Percentiles rank a stretch among this genome's conserved stretches.
Conservation (phyloP, 495 filamentous ascomycete genomes). For the Rhypophila decipiens region DNA sequence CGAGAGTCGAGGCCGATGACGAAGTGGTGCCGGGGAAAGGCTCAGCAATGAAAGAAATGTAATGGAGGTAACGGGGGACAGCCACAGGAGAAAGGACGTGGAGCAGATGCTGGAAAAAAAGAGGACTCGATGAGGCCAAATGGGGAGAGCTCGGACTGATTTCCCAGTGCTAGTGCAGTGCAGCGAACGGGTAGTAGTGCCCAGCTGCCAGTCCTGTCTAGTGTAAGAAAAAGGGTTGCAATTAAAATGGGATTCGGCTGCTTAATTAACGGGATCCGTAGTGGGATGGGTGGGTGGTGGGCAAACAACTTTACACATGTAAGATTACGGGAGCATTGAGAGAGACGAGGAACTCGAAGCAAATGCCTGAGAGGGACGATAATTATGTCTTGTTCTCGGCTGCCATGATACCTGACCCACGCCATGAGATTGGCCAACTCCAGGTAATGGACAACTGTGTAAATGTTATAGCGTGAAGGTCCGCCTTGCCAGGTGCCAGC, state of each 20-base stretch:
- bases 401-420: no score
- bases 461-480: no score
- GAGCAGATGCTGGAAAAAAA: no score
- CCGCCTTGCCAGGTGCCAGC: no score
- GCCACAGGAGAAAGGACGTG: no score
- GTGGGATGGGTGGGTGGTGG: constrained; percentile 13
- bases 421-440: no score
- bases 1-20: constrained; percentile 13
- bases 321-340: constrained; percentile 26
- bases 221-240: neutral
- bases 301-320: constrained; percentile 24
- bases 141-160: neutral
- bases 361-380: no score
- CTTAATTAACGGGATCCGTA: neutral
- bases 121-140: neutral
- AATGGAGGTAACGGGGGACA: constrained; percentile 9
- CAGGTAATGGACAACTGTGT: no score
- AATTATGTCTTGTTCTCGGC: no score
- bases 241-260: constrained; percentile 9
- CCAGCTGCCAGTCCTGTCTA: no score
- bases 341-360: no score
- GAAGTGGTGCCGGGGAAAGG: constrained; percentile 4
- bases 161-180: neutral
- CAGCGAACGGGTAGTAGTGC: no score
- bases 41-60: neutral